Evolutionary conservation across 1,139 yeast genomes (phyloP), one percentile per base, ranked within the genome.

Genomic region (Yamadazyma sp.): DNA sequence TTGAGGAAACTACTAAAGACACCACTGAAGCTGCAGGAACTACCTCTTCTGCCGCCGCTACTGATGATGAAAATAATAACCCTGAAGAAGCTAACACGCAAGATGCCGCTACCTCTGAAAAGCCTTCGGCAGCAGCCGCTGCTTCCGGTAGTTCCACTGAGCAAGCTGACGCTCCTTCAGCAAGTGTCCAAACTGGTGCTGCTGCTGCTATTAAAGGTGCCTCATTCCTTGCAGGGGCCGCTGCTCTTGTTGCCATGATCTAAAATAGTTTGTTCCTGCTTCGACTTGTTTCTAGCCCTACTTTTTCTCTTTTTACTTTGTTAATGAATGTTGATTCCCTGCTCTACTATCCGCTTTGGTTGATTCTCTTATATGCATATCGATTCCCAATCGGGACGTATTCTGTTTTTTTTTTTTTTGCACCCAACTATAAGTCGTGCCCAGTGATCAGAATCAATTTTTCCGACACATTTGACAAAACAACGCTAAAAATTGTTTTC

Each of bases 181-280:
- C 38, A 20, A 29, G 35, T 29, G 27, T 34, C 27, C 43, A 41
- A 34, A 36, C 39, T 28, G 45, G 42, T 24, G 47, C 39, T 38
- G 47, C 39, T 38, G 46, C 42, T 37, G 34, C 38, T 27, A 34
- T 38, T n/a, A 33, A 38, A 25, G 45, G 45, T 22, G 45, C 41
- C 27, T 41, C 48, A 9, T 34, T 41, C 34, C 39, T 43, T 6
- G 51, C 48, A 24, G 49, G 42, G 36, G 47, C 41, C 34, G 54
- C 49, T 39, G 54, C 47, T 37, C 16, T 45, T 15, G 44, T 45
- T 40, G 53, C 54, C 38, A 45, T 49, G 17, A 39, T 50, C 33
- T 50, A 45, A 41, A 17, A 5, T 6, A 28, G n/a, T n/a, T n/a
- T n/a, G n/a, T n/a, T n/a, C n/a, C 12, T 31, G 4, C 10, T 23